Conservation (phyloP, 2,329 filamentous ascomycete genomes). For the Sporothrix luriei region DNA sequence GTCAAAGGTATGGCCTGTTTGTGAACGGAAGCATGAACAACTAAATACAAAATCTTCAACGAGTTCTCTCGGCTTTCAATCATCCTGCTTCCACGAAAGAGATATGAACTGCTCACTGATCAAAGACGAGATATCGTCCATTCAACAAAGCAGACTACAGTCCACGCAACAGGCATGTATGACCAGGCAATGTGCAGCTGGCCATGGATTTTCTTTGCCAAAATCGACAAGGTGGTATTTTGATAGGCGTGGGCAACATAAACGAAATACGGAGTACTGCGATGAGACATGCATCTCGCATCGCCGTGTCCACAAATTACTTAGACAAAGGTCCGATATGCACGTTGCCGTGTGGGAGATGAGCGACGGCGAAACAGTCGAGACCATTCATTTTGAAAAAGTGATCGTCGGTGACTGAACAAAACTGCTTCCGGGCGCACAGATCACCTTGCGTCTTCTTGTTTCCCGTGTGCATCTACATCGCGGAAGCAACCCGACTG, state of each 20-base stretch:
- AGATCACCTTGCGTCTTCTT: not conserved
- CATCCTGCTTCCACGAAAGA: not conserved
- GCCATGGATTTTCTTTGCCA: too few relatives aligned
- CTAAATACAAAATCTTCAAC: not conserved
- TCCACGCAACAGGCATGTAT: too few relatives aligned
- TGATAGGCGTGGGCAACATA: too few relatives aligned
- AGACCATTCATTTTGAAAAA: not conserved
- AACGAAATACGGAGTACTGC: not conserved
- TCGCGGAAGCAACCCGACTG: constrained; percentile 15
- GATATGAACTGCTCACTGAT: not conserved
- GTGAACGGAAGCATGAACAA: not conserved
- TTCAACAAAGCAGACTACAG: not conserved
- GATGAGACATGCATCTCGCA: constrained; percentile 27
- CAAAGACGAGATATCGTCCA: not conserved
- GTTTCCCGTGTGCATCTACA: not conserved
- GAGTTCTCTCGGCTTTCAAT: not conserved
- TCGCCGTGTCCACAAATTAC: not conserved
- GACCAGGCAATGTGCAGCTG: too few relatives aligned
- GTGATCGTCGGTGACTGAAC: not conserved
- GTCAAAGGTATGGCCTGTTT: not conserved
- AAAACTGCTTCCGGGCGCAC: not conserved
- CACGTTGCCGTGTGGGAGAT: not conserved
- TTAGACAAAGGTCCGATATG: constrained; percentile 11
- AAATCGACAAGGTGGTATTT: too few relatives aligned
- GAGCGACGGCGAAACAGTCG: too few relatives aligned